phyloP scores from a whole-genome alignment of 2,329 filamentous ascomycete species.

The Emericellopsis cladophorae region DNA sequence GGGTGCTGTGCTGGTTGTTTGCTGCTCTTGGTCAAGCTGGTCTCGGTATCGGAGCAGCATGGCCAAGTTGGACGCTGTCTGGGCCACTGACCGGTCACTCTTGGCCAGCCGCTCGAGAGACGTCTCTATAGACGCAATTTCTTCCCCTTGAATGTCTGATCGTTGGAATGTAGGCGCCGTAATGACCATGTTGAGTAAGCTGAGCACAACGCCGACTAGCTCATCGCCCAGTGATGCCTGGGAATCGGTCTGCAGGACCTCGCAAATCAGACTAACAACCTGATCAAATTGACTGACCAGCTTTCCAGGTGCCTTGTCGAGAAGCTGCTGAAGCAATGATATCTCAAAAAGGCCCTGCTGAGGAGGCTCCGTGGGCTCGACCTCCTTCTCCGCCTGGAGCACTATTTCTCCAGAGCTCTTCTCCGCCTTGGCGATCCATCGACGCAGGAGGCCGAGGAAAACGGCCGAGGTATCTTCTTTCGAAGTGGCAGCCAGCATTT shows the following conservation, averaged over 20 bases:
- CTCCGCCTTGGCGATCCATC: conserved; percentile 34
- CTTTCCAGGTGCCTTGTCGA: conserved; percentile 48
- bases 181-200: conserved; percentile 47
- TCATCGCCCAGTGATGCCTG: conserved; percentile 30
- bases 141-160: conserved; percentile 25
- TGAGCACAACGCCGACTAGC: conserved; percentile 39
- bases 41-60: conserved; percentile 43
- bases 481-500: conserved; percentile 36
- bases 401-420: conserved; percentile 4
- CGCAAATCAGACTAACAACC: conserved; percentile 48
- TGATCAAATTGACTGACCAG: conserved; percentile 52
- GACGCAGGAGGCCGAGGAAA: conserved; percentile 45
- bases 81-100: conserved; percentile 24
- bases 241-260: conserved; percentile 40
- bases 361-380: conserved; percentile 23
- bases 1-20: conserved; percentile 18
- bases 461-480: conserved; percentile 44
- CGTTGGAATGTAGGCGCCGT: conserved; percentile 44
- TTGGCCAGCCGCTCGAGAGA: conserved; percentile 31
- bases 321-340: conserved; percentile 52
- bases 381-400: conserved; percentile 13
- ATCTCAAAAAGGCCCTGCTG: conserved; percentile 40
- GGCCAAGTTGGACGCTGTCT: conserved; percentile 42
- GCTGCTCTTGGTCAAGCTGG: conserved; percentile 32
- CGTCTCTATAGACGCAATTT: conserved; percentile 31